Evolutionary conservation across 345 rosid genomes (phyloP).

Genomic region (Citrus australasica): DNA sequence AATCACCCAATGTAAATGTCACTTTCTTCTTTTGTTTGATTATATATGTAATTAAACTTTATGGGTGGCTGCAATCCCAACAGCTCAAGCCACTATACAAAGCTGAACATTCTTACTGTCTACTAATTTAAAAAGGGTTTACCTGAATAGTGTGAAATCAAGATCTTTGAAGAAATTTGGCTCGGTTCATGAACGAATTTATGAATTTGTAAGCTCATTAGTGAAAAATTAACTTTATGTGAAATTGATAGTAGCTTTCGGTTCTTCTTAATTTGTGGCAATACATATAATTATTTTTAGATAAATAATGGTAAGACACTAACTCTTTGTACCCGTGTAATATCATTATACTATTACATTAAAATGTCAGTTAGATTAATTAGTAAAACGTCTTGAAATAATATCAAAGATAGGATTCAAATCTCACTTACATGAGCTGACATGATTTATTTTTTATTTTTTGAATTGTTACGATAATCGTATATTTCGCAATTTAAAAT

Average conservation of each 20-base stretch:
- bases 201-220: neutral
- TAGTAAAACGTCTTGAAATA: too few species aligned
- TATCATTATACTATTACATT: too few species aligned
- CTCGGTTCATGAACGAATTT: neutral
- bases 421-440: too few species aligned
- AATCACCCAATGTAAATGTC: neutral
- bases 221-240: neutral
- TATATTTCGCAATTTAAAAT: too few species aligned
- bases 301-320: too few species aligned
- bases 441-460: too few species aligned
- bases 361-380: too few species aligned
- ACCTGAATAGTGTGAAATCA: neutral
- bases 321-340: too few species aligned
- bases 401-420: too few species aligned
- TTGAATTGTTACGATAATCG: too few species aligned
- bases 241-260: neutral
- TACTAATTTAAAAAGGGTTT: neutral
- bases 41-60: neutral
- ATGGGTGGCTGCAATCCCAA: constrained; percentile 23
- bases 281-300: too few species aligned
- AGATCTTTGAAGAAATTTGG: neutral
- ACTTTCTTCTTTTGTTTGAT: neutral
- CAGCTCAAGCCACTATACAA: constrained; percentile 8
- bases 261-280: neutral
- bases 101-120: constrained; percentile 19